Evolutionary conservation across 164 flowering plant species (phyloP).

Genomic region (Vitis riparia): DNA sequence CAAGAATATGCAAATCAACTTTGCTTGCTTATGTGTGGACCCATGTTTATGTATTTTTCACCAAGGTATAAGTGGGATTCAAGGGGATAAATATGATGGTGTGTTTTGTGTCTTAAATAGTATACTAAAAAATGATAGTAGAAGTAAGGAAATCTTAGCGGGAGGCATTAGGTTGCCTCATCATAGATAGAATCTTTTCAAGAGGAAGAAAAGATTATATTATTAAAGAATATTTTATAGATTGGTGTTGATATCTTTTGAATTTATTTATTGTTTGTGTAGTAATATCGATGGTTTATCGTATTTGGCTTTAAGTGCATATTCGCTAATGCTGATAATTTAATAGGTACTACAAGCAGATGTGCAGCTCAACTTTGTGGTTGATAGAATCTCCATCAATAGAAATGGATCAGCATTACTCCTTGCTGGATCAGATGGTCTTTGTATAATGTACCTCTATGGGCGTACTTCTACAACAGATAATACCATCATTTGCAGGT

Average conservation of each 20-base stretch:
- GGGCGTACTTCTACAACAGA: constrained; percentile 55
- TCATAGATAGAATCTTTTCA: too few relatives aligned
- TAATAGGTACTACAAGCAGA: constrained; percentile 70
- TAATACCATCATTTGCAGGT: constrained; percentile 69
- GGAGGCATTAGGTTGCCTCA: too few relatives aligned
- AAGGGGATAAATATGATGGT: too few relatives aligned
- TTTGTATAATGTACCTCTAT: constrained; percentile 68
- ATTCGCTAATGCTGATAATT: constrained; percentile 13
- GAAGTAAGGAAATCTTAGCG: too few relatives aligned
- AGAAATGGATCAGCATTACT: constrained; percentile 69
- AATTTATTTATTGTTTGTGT: background rate
- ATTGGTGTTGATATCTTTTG: background rate
- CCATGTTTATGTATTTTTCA: too few relatives aligned
- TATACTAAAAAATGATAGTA: too few relatives aligned
- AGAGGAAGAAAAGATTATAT: too few relatives aligned
- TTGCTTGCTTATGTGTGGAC: too few relatives aligned
- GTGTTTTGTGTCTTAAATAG: too few relatives aligned
- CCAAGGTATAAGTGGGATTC: too few relatives aligned
- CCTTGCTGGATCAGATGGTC: constrained; percentile 52
- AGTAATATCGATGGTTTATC: background rate
- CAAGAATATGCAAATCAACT: too few relatives aligned
- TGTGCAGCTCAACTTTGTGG: constrained; percentile 42
- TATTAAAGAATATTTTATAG: too few relatives aligned
- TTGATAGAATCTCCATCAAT: constrained; percentile 62
- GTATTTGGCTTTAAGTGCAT: background rate